Percentiles rank a stretch among this genome's conserved stretches.
phyloP scores from a whole-genome alignment of 2,329 filamentous ascomycete species.

The Tothia fuscella region DNA sequence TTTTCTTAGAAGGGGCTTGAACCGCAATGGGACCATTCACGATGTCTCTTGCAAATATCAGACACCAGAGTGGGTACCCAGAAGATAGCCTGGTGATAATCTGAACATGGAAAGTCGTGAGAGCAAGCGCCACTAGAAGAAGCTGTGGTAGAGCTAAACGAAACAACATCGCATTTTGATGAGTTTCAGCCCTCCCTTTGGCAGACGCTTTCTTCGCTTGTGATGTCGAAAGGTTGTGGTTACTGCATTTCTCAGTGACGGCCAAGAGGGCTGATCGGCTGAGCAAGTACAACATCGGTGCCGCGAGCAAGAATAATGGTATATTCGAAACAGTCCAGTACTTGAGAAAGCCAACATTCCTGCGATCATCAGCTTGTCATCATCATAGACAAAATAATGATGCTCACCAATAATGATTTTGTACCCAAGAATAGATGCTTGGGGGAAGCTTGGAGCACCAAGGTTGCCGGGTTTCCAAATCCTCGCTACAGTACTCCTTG shows the following conservation, averaged over 20 bases:
- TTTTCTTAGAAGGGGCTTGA: too few species aligned
- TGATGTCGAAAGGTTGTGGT: not conserved
- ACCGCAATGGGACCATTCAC: too few species aligned
- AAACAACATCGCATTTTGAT: slow-evolving; percentile 18
- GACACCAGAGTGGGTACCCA: slow-evolving; percentile 82
- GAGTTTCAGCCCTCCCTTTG: not conserved
- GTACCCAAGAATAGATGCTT: slow-evolving; percentile 86
- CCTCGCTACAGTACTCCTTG: slow-evolving; percentile 41
- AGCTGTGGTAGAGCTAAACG: slow-evolving; percentile 62
- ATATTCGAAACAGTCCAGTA: slow-evolving; percentile 87
- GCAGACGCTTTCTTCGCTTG: not conserved
- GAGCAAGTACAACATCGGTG: slow-evolving; percentile 62
- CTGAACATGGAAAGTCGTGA: slow-evolving; percentile 82
- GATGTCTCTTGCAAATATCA: slow-evolving; percentile 51
- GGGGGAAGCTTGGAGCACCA: slow-evolving; percentile 70
- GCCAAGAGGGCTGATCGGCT: slow-evolving; percentile 42
- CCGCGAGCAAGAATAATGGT: slow-evolving; percentile 74
- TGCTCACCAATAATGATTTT: slow-evolving; percentile 76
- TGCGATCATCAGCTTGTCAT: slow-evolving; percentile 27
- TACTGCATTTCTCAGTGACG: slow-evolving; percentile 1
- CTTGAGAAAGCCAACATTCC: slow-evolving; percentile 74
- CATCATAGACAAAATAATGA: slow-evolving; percentile 5
- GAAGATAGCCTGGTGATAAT: slow-evolving; percentile 85
- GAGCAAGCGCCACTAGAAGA: slow-evolving; percentile 55
- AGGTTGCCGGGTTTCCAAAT: slow-evolving; percentile 29